Conservation (phyloP, 1,284 basidiomycete species). For the Trametes polyzona region DNA sequence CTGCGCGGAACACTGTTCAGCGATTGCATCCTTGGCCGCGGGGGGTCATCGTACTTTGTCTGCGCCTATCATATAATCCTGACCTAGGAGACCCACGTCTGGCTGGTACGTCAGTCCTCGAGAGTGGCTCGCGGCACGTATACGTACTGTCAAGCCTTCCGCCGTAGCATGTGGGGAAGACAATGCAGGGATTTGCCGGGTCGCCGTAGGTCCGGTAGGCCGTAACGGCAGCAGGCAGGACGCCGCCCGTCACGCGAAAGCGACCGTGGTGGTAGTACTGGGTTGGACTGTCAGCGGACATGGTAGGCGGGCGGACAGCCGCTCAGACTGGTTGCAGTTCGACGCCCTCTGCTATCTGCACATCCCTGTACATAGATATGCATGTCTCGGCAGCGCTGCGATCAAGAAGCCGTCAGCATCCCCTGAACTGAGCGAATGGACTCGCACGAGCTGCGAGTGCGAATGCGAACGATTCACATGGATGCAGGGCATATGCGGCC, state of each 20-base stretch:
- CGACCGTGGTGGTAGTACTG: slow-evolving; percentile 42
- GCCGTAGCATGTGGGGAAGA: slow-evolving; percentile 42
- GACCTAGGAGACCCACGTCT: slow-evolving; percentile 42
- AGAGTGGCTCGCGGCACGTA: not conserved
- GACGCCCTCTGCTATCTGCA: not conserved
- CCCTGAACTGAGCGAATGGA: too few species aligned
- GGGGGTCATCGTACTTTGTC: slow-evolving; percentile 43
- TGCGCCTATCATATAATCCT: slow-evolving; percentile 54
- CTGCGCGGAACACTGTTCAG: slow-evolving; percentile 27
- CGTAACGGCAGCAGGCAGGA: slow-evolving; percentile 38
- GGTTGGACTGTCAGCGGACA: slow-evolving; percentile 30
- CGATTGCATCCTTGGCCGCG: not conserved
- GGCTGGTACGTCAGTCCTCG: slow-evolving; percentile 1
- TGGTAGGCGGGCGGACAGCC: slow-evolving; percentile 2
- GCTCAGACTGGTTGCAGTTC: not conserved
- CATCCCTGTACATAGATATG: too few species aligned
- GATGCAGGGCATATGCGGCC: too few species aligned
- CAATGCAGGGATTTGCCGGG: slow-evolving; percentile 40
- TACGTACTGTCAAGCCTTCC: slow-evolving; percentile 39
- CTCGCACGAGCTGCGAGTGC: too few species aligned
- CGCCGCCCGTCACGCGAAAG: slow-evolving; percentile 38
- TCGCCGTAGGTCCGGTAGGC: slow-evolving; percentile 43
- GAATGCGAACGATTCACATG: too few species aligned
- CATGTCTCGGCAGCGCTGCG: not conserved
- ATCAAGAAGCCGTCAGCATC: too few species aligned